Evolutionary conservation across 352 stramenopile genomes (phyloP), one percentile per base, ranked within the genome.

Genomic region (Globisporangium paddicum): DNA sequence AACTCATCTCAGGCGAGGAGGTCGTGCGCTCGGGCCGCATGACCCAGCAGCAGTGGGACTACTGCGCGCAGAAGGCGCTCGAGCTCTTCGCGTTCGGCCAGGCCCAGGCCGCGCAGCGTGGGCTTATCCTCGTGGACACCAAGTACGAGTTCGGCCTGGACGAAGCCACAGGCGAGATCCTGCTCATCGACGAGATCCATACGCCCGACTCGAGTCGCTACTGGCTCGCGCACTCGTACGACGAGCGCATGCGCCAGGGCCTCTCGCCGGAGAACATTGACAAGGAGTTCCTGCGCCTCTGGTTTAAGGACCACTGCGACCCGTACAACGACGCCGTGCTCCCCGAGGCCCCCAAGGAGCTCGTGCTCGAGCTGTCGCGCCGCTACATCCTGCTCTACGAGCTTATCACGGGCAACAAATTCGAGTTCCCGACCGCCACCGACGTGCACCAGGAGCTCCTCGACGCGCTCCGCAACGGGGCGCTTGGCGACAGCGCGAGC

Each of bases 351-450:
- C 97, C 97, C 6, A 87, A 82, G 60, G 92, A 99, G 53, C 82
- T 99, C 18, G 96, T 99, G 13, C 79, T 89, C 26, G 97, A 99
- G 79, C 82, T 99, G 16, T 96, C 89, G 32, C 84, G 90, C 45
- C 86, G 97, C 58, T 99, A 99, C 80, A 98, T 99, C 57, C 75
- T 98, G 67, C 86, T 99, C 19, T 99, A 98, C 78, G 97, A 99
- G 72, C 96, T 98, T 52, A 99, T 99, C 68, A 99, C 97, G 47
- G 96, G 96, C 60, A 78, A 98, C 32, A 62, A 78, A 14, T 99
- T 99, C 71, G 76, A 86, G 41, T 98, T 98, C 66, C 81, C 79
- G 2, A 52, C 67, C 14, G 54, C 40, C 0, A 58, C 57, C 1
- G 49, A 60, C 42, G 49, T 71, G 55, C 48, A 77, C 75, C 55